phyloP scores from a whole-genome alignment of 176 grass and related monocot species.

The Canna indica region DNA sequence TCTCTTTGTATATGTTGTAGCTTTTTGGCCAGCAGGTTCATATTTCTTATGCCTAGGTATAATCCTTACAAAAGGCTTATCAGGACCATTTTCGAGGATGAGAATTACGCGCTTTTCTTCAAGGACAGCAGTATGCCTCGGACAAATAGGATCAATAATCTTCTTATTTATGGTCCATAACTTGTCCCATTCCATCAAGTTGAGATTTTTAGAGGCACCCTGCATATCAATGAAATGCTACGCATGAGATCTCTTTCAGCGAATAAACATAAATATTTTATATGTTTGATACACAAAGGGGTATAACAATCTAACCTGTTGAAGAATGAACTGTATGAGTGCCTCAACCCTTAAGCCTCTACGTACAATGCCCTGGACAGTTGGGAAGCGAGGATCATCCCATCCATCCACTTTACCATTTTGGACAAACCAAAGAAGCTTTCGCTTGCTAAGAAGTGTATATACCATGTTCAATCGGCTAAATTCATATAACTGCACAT shows the following conservation, averaged over 20 bases:
- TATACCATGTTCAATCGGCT: constrained; percentile 91
- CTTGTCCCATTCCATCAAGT: constrained; percentile 98
- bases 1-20: constrained; percentile 61
- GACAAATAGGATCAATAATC: constrained; percentile 75
- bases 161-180: constrained; percentile 95
- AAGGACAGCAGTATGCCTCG: constrained; percentile 68
- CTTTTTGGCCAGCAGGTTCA: constrained; percentile 73
- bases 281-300: neutral
- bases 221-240: constrained; percentile 18
- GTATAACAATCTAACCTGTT: constrained; percentile 38
- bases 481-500: constrained; percentile 78
- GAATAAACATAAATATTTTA: neutral
- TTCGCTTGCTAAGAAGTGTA: constrained; percentile 73
- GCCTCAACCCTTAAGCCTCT: constrained; percentile 85
- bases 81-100: constrained; percentile 64
- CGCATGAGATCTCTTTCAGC: neutral
- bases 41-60: constrained; percentile 92
- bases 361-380: constrained; percentile 80
- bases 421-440: constrained; percentile 88
- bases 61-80: constrained; percentile 47
- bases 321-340: constrained; percentile 79
- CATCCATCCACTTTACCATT: constrained; percentile 78
- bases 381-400: constrained; percentile 82
- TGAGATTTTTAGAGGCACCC: constrained; percentile 93
- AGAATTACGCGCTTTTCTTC: constrained; percentile 45